phyloP scores from a whole-genome alignment of 495 filamentous ascomycete species.

The Hypoxylon rickii region DNA sequence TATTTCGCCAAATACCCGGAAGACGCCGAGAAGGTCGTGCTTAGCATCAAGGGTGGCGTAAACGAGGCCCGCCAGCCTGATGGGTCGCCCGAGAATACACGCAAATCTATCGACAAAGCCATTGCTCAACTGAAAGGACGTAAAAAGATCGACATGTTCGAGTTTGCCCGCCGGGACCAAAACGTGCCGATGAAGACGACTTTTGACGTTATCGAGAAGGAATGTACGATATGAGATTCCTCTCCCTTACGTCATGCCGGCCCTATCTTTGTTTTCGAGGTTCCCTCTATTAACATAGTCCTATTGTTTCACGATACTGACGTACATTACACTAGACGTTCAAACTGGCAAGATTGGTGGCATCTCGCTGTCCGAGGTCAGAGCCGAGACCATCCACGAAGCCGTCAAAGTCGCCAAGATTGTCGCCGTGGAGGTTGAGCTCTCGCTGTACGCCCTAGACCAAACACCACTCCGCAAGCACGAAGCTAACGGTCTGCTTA shows the following conservation, averaged over 20 bases:
- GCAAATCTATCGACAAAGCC: conserved; percentile 68
- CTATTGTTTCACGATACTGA: background rate
- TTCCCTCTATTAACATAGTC: background rate
- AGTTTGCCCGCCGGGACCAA: conserved; percentile 73
- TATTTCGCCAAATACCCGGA: conserved; percentile 73
- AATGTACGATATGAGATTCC: conserved; percentile 34
- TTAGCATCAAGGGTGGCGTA: conserved; percentile 67
- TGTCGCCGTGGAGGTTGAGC: conserved; percentile 76
- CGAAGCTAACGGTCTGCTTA: conserved; percentile 68
- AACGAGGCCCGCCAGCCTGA: conserved; percentile 50
- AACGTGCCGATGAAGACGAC: conserved; percentile 56
- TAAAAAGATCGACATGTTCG: conserved; percentile 83
- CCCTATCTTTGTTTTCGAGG: background rate
- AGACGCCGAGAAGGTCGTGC: conserved; percentile 66
- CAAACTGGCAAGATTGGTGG: conserved; percentile 78
- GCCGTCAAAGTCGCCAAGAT: conserved; percentile 74
- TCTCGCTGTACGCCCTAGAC: conserved; percentile 67
- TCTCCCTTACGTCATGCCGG: background rate
- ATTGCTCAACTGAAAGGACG: conserved; percentile 67
- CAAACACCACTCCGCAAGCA: conserved; percentile 61
- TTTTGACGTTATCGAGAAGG: conserved; percentile 58
- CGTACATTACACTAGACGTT: conserved; percentile 50
- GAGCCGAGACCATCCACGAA: conserved; percentile 72
- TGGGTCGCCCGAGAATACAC: conserved; percentile 64
- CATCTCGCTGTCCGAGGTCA: conserved; percentile 76